These are phyloP conservation scores for Gastrolobium villosum DNA, from an alignment of 306 rosid genomes.

Conservation along the genomic window DNA sequence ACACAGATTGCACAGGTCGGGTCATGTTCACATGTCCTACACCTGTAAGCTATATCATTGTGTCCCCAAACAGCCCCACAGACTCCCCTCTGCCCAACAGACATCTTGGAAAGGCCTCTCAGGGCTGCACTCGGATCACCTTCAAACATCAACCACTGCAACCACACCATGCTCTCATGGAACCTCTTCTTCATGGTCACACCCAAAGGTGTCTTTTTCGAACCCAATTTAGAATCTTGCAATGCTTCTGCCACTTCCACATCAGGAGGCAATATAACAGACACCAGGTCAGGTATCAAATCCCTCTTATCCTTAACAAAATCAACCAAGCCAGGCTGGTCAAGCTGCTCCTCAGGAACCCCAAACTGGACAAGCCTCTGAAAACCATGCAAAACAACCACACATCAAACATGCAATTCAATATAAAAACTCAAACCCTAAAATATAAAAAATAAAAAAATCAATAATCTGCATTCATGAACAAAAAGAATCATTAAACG, in stretches of 20 bases:
- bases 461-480: not conserved
- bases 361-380: slow-evolving; percentile 84
- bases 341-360: slow-evolving; percentile 70
- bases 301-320: slow-evolving; percentile 62
- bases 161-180: slow-evolving; percentile 79
- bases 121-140: slow-evolving; percentile 68
- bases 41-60: slow-evolving; percentile 86
- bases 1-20: slow-evolving; percentile 97
- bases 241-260: slow-evolving; percentile 65
- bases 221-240: slow-evolving; percentile 54
- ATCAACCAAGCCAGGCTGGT: slow-evolving; percentile 70
- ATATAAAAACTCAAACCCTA: slow-evolving; percentile 22
- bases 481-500: not conserved
- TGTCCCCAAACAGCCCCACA: slow-evolving; percentile 96
- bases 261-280: slow-evolving; percentile 73
- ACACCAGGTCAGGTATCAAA: slow-evolving; percentile 66
- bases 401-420: slow-evolving; percentile 39
- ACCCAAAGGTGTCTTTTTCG: slow-evolving; percentile 42
- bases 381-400: slow-evolving; percentile 41
- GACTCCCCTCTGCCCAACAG: slow-evolving; percentile 86
- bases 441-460: not conserved
- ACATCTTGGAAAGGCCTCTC: slow-evolving; percentile 65
- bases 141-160: slow-evolving; percentile 98
- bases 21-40: slow-evolving; percentile 90
- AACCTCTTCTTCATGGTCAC: slow-evolving; percentile 57